Conservation (phyloP, 129 eudicot genomes). For the Cynara cardunculus region DNA sequence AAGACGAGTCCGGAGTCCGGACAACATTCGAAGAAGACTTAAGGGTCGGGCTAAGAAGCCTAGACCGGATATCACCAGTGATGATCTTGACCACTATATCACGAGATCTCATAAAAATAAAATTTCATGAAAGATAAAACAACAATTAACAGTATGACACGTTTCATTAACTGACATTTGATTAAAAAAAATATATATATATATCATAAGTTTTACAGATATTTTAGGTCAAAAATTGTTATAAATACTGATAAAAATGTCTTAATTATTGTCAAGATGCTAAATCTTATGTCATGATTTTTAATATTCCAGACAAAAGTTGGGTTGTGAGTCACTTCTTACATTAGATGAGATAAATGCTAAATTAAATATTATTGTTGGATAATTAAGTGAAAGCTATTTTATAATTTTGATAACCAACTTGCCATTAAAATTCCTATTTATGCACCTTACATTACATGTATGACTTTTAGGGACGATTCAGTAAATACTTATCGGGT, state of each 20-base stretch:
- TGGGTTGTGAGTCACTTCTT: not conserved
- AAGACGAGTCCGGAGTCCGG: too few species aligned
- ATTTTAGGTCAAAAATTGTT: not conserved
- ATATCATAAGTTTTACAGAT: not conserved
- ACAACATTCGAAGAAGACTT: too few species aligned
- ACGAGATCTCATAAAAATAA: not conserved
- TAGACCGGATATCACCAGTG: too few species aligned
- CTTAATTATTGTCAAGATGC: not conserved
- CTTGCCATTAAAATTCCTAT: not conserved
- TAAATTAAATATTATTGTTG: not conserved
- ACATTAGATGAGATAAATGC: not conserved
- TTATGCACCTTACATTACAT: not conserved
- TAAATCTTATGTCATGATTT: not conserved
- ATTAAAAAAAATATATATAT: not conserved
- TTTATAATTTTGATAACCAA: not conserved
- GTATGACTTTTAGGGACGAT: too few species aligned
- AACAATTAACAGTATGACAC: not conserved
- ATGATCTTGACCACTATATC: too few species aligned
- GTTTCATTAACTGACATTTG: not conserved
- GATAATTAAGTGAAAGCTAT: not conserved
- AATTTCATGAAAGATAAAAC: not conserved
- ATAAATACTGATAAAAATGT: not conserved
- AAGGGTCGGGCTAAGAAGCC: too few species aligned
- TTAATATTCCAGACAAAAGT: not conserved
- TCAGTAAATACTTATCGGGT: too few species aligned